Evolutionary conservation across 116 monocot genomes (phyloP).

Genomic region (Zostera marina): DNA sequence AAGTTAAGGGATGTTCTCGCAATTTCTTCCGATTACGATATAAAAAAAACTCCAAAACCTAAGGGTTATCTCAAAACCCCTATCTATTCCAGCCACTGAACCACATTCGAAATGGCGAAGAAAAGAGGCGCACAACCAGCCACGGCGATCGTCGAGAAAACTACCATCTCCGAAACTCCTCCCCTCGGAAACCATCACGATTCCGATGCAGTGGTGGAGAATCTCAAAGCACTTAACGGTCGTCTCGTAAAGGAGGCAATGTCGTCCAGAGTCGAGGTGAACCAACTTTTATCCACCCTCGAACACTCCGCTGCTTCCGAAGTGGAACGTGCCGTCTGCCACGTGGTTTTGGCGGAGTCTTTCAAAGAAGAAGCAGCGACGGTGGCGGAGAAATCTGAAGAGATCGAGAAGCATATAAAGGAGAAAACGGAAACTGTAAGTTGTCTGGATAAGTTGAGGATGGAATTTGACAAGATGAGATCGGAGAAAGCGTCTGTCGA

Average conservation of each 20-base stretch:
- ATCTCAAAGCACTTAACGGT: neutral
- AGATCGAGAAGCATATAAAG: neutral
- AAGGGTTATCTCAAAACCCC: neutral
- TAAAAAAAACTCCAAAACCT: too few species aligned
- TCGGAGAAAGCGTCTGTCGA: neutral
- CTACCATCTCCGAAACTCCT: neutral
- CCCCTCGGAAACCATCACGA: too few species aligned
- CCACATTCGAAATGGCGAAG: neutral
- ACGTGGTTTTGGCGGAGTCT: neutral
- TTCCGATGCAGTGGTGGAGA: neutral
- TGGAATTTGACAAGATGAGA: neutral
- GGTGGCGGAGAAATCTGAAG: neutral
- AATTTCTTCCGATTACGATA: too few species aligned
- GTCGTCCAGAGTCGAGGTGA: neutral
- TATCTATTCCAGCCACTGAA: neutral
- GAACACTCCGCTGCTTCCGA: neutral
- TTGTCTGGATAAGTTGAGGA: conserved; percentile 1
- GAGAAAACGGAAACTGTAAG: neutral
- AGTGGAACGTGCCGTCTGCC: neutral
- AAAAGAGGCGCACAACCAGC: neutral
- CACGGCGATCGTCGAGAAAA: neutral
- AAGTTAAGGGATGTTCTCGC: too few species aligned
- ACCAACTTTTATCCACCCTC: neutral
- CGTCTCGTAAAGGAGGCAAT: conserved; percentile 5
- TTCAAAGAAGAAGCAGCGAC: neutral